Conservation (phyloP, 371 early-diverging fungal species). For the Chytridium lagenaria region DNA sequence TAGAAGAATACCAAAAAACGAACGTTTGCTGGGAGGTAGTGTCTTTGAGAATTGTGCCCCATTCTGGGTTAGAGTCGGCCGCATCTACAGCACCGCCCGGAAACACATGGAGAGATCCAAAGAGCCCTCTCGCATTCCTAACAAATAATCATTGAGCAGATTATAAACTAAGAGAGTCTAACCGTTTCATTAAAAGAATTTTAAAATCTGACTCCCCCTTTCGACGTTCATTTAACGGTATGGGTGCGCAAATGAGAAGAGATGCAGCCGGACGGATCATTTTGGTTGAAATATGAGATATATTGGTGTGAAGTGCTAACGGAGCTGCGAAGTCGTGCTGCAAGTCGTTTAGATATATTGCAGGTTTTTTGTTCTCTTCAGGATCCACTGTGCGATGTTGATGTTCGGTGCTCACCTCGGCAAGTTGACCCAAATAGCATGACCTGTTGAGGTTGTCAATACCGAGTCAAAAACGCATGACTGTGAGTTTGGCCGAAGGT, state of each 20-base stretch:
- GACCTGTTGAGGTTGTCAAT: too few relatives aligned
- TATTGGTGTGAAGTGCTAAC: not conserved
- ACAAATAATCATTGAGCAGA: not conserved
- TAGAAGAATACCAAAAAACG: not conserved
- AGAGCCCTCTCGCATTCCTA: constrained; percentile 35
- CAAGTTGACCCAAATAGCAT: not conserved
- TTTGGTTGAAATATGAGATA: not conserved
- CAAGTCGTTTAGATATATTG: not conserved
- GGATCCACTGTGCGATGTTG: not conserved
- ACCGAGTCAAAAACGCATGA: too few relatives aligned
- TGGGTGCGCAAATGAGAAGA: not conserved
- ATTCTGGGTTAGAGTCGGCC: constrained; percentile 50
- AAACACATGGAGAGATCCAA: constrained; percentile 34
- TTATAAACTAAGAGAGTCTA: constrained; percentile 41
- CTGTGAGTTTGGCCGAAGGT: too few relatives aligned
- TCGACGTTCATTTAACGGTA: not conserved
- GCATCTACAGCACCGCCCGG: constrained; percentile 67
- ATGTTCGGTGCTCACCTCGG: not conserved
- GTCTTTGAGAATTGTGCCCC: constrained; percentile 20
- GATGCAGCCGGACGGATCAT: not conserved
- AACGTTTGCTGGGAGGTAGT: constrained; percentile 39
- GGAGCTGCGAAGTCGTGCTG: not conserved
- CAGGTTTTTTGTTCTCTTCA: not conserved
- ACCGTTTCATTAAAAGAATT: constrained; percentile 46
- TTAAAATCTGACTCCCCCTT: not conserved